Evolutionary conservation across 805 yeast species (phyloP), one percentile per base, ranked within the genome.

Genomic region (Wickerhamomyces silvicola): DNA sequence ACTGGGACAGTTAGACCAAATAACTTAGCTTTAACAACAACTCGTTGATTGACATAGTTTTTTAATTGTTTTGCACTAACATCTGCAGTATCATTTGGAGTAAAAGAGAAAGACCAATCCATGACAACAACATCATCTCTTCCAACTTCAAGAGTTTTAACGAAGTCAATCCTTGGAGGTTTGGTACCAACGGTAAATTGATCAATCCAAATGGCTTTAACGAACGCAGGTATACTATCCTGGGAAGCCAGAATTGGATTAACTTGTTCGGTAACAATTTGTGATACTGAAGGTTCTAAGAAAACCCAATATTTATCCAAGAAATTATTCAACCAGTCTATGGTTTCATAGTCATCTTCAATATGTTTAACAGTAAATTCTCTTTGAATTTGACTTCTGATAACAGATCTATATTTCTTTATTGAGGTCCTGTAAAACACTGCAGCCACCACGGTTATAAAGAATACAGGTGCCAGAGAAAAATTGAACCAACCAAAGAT

Each of bases 41-140:
- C 68, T 50, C 75, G 75, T 52, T 88, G 94, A 57, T 88, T 87
- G 26, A 87, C 88, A 45, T 76, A 78, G 55, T 78, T 85, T 53
- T 80, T 84, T 57, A 81, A 56, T 58, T 92, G 97, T 50, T 90
- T 84, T 18, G 78, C 76, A 34, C 86, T 85, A 46, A 86, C 64
- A 57, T 92, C 99, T 25, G 81, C 81, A 30, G 75, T 59, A 24
- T 87, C 82, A 58, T 85, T 86, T n/a, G 99, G 98, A 18, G 85
- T 81, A 64, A 88, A 85, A 1, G 96, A 83, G 27, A 82, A 72
- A 25, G 78, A 81, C 97, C 97, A 90, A 59, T 92, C 98, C 96
- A 92, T 92, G 32, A 94, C 96, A 9, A 90, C 94, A 32, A 92
- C 81, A 52, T 90, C 96, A 40, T 81, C 82, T 19, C 76, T 79